These are phyloP conservation scores for Letharia lupina DNA, from an alignment of 495 filamentous ascomycete species.

Conservation along the genomic window DNA sequence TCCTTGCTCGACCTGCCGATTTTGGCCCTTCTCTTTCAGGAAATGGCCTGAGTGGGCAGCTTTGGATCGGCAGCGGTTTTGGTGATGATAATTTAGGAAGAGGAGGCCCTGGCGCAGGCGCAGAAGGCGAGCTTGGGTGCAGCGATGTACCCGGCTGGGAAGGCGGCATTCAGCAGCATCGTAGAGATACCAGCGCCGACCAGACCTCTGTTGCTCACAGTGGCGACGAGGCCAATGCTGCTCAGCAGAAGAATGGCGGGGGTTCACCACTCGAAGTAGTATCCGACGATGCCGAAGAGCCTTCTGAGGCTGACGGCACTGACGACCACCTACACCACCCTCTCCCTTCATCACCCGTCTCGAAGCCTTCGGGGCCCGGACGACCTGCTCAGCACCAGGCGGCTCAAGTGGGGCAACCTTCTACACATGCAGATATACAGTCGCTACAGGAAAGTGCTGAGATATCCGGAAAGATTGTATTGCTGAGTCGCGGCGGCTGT, in stretches of 20 bases:
- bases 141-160: constrained; percentile 95
- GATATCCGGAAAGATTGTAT: constrained; percentile 83
- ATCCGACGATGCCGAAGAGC: constrained; percentile 18
- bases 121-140: constrained; percentile 88
- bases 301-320: constrained; percentile 64
- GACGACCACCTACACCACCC: constrained; percentile 82
- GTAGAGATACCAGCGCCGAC: constrained; percentile 13
- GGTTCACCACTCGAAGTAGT: constrained; percentile 1
- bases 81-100: constrained; percentile 59
- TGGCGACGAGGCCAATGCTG: constrained; percentile 9
- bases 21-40: constrained; percentile 76
- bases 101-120: constrained; percentile 44
- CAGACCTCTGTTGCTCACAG: constrained; percentile 15
- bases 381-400: constrained; percentile 32
- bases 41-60: constrained; percentile 69
- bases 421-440: constrained; percentile 82
- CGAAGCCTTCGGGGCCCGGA: constrained; percentile 32
- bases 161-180: constrained; percentile 39
- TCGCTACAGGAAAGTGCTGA: constrained; percentile 90
- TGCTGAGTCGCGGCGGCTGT: constrained; percentile 87
- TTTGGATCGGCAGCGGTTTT: constrained; percentile 89
- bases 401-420: constrained; percentile 37
- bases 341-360: constrained; percentile 41
- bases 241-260: constrained; percentile 19
- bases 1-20: constrained; percentile 83